These are phyloP conservation scores for Mycena albidolilacea DNA, from an alignment of 768 basidiomycete species.

Conservation along the genomic window DNA sequence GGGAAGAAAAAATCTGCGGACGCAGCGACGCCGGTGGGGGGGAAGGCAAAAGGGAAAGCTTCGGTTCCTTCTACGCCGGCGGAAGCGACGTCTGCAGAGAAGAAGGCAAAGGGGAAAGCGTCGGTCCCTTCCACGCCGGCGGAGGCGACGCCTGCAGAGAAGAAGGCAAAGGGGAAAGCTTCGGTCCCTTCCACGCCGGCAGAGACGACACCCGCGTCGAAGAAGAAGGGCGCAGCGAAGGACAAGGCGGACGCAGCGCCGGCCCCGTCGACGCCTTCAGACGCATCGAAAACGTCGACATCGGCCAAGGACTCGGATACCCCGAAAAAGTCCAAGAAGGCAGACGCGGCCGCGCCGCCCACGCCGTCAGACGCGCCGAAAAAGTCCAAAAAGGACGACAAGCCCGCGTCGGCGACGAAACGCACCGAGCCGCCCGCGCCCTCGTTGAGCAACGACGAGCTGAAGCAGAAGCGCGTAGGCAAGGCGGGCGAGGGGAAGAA, in stretches of 20 bases:
- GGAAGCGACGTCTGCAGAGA: too few species aligned
- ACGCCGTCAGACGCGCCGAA: background rate
- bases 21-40: background rate
- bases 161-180: background rate
- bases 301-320: too few species aligned
- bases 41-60: too few species aligned
- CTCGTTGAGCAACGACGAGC: conserved; percentile 57
- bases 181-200: background rate
- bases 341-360: background rate
- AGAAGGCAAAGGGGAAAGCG: too few species aligned
- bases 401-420: background rate
- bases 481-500: conserved; percentile 73
- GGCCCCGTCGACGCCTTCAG: too few species aligned
- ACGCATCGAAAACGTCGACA: too few species aligned
- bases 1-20: conserved; percentile 34
- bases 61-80: too few species aligned
- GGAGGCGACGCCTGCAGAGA: too few species aligned
- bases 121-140: too few species aligned
- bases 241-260: too few species aligned
- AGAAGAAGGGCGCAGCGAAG: background rate
- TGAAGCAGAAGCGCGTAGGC: conserved; percentile 67
- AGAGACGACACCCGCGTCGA: background rate
- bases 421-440: conserved; percentile 25
- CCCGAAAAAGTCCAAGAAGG: background rate
- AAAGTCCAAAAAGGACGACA: conserved; percentile 20